A percentile compares a stretch with the other conserved stretches of the same genome.
Evolutionary conservation across 2,329 filamentous ascomycete species (phyloP).

Genomic region (Chaetomiaceae sp.): DNA sequence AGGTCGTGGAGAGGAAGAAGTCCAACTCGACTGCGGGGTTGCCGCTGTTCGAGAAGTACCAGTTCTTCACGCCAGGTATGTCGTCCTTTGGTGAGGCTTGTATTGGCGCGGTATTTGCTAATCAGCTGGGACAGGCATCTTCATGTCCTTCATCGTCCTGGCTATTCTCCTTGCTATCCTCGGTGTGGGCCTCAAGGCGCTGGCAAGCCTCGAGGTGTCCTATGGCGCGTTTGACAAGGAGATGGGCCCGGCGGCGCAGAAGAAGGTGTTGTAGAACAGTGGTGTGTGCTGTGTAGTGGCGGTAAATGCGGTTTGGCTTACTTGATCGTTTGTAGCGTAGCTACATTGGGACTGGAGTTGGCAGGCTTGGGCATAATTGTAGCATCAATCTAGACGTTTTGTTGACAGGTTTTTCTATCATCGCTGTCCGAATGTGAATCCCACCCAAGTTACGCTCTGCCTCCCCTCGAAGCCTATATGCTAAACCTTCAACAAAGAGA

Average conservation of each 20-base stretch:
- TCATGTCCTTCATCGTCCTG: constrained; percentile 73
- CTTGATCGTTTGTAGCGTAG: constrained; percentile 15
- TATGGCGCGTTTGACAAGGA: constrained; percentile 97
- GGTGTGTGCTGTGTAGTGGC: constrained; percentile 3
- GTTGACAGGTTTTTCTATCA: neutral
- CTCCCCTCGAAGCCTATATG: too few species aligned
- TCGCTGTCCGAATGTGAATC: too few species aligned
- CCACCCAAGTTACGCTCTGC: too few species aligned
- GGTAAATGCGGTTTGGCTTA: constrained; percentile 11
- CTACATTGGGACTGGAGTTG: constrained; percentile 19
- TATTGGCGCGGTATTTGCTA: constrained; percentile 11
- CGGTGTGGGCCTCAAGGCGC: constrained; percentile 69
- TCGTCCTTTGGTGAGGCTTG: too few species aligned
- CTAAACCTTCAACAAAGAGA: too few species aligned
- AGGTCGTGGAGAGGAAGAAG: constrained; percentile 30
- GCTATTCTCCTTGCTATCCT: constrained; percentile 72
- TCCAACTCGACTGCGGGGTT: constrained; percentile 39
- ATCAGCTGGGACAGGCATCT: constrained; percentile 77
- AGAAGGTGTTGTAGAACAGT: constrained; percentile 49
- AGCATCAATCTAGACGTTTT: constrained; percentile 14
- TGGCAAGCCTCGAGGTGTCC: constrained; percentile 78
- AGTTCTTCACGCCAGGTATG: constrained; percentile 84
- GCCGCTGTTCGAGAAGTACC: constrained; percentile 83
- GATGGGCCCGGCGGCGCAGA: constrained; percentile 81
- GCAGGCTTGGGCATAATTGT: constrained; percentile 16